phyloP scores from a whole-genome alignment of 1,284 basidiomycete species.

The Neolentinus lepideus region DNA sequence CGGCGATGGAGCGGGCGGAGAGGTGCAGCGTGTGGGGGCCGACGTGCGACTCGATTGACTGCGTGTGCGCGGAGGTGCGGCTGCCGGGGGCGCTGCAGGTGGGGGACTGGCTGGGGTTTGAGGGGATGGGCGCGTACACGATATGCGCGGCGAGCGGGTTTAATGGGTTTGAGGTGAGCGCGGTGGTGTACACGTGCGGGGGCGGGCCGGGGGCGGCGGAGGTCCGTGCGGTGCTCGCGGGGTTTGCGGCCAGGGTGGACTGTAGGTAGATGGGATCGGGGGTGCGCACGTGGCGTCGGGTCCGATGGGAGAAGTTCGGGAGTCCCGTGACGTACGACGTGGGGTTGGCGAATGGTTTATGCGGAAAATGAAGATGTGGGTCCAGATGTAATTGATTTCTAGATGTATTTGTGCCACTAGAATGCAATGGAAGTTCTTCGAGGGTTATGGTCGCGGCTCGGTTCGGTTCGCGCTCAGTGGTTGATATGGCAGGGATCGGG shows the following conservation, averaged over 20 bases:
- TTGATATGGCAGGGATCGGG: neutral
- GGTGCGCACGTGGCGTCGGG: neutral
- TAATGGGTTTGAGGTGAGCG: slow-evolving; percentile 51
- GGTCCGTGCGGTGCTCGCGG: slow-evolving; percentile 26
- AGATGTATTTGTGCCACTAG: neutral
- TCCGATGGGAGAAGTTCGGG: neutral
- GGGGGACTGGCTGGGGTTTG: slow-evolving; percentile 77
- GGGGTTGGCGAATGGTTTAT: too few species aligned
- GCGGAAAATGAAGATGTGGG: neutral
- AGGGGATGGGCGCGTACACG: slow-evolving; percentile 79
- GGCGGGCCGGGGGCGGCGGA: slow-evolving; percentile 28
- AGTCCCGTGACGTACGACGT: neutral
- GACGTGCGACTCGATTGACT: slow-evolving; percentile 77
- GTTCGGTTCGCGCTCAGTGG: neutral
- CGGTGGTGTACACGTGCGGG: slow-evolving; percentile 37
- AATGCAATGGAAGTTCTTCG: too few species aligned
- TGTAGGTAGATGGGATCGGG: slow-evolving; percentile 6
- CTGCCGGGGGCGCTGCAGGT: slow-evolving; percentile 51
- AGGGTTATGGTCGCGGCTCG: too few species aligned
- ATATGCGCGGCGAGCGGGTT: slow-evolving; percentile 70
- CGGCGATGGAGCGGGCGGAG: slow-evolving; percentile 32
- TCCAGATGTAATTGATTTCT: neutral
- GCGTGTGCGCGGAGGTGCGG: slow-evolving; percentile 40
- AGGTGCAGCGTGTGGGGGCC: slow-evolving; percentile 60
- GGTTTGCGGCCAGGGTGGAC: slow-evolving; percentile 22